Percentiles rank a stretch among this genome's conserved stretches.
Conservation (phyloP, 192 early-diverging fungal species). For the Mortierella hygrophila region DNA sequence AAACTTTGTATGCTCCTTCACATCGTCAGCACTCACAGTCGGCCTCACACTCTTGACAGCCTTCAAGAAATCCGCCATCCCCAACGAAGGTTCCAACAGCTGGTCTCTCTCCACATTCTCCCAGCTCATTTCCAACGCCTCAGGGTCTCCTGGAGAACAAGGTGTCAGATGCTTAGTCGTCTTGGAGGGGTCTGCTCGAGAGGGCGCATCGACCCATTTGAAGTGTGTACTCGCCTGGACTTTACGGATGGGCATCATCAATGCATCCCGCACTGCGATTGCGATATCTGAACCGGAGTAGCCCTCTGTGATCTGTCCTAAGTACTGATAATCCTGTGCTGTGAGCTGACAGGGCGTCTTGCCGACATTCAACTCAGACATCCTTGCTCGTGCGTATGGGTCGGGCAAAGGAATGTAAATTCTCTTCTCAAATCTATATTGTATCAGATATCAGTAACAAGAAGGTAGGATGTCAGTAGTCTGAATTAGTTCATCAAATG, state of each 20-base stretch:
- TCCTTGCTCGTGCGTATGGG: conserved; percentile 82
- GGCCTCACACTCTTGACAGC: conserved; percentile 82
- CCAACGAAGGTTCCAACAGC: conserved; percentile 92
- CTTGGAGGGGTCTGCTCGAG: conserved; percentile 62
- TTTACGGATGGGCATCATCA: conserved; percentile 98
- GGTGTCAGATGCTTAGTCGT: conserved; percentile 83
- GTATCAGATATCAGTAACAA: not conserved
- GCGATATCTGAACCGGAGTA: conserved; percentile 98
- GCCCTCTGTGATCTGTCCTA: conserved; percentile 89
- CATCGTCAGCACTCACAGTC: conserved; percentile 87
- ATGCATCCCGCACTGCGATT: conserved; percentile 93
- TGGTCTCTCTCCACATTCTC: conserved; percentile 86
- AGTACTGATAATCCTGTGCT: conserved; percentile 75
- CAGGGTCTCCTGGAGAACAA: conserved; percentile 93
- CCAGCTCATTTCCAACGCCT: conserved; percentile 92
- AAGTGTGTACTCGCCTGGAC: conserved; percentile 96
- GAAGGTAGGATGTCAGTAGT: not conserved
- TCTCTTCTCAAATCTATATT: conserved; percentile 91
- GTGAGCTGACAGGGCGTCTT: conserved; percentile 88
- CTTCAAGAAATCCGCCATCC: conserved; percentile 86
- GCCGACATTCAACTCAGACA: conserved; percentile 96
- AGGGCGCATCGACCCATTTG: conserved; percentile 77
- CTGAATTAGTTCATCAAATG: not conserved
- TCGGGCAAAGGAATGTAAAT: conserved; percentile 99
- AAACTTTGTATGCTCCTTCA: conserved; percentile 89